These are phyloP conservation scores for Lumnitzera littorea DNA, from an alignment of 345 rosid species.

Conservation along the genomic window DNA sequence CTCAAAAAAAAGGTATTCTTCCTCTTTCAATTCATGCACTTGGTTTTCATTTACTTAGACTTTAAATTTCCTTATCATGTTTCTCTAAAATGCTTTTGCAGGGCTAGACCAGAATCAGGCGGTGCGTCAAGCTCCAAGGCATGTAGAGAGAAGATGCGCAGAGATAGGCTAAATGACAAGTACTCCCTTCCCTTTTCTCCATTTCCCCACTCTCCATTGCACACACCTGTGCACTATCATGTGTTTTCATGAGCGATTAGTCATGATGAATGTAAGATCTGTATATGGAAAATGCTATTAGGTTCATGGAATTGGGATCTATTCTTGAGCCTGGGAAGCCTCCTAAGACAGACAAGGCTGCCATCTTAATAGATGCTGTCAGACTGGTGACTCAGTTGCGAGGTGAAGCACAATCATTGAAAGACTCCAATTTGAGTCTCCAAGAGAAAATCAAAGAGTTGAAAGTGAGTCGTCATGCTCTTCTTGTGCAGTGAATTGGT, in stretches of 20 bases:
- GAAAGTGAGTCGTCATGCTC: slow-evolving; percentile 18
- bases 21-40: not conserved
- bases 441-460: slow-evolving; percentile 42
- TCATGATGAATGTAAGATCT: not conserved
- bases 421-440: slow-evolving; percentile 31
- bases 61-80: not conserved
- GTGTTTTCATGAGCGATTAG: not conserved
- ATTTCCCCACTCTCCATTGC: not conserved
- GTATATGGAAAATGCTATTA: slow-evolving; percentile 15
- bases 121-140: slow-evolving; percentile 83
- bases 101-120: slow-evolving; percentile 50
- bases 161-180: slow-evolving; percentile 96
- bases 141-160: slow-evolving; percentile 95
- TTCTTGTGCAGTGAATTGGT: too few relatives aligned
- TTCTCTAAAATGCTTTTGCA: slow-evolving; percentile 15
- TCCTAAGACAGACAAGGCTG: slow-evolving; percentile 38
- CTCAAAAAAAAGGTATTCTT: slow-evolving; percentile 68
- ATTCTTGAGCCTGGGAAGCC: slow-evolving; percentile 39
- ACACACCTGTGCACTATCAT: not conserved
- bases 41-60: not conserved
- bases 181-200: slow-evolving; percentile 16
- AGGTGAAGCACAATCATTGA: slow-evolving; percentile 33
- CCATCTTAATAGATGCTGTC: slow-evolving; percentile 35
- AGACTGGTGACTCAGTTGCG: slow-evolving; percentile 34
- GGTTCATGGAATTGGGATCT: slow-evolving; percentile 82